Conservation (phyloP, 2,329 filamentous ascomycete species). For the Mariannaea sp. region DNA sequence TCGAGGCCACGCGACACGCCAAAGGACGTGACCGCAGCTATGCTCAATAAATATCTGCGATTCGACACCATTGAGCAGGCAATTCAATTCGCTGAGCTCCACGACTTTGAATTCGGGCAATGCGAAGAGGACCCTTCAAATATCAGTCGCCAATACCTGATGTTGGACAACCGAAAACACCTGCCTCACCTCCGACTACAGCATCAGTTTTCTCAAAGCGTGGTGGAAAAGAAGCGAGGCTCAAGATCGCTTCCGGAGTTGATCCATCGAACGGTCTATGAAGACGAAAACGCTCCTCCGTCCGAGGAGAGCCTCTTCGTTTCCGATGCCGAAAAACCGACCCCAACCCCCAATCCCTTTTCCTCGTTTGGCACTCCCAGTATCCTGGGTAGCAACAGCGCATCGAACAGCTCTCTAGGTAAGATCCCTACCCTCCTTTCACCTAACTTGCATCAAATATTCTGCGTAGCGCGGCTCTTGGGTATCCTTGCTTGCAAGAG, state of each 20-base stretch:
- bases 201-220: constrained; percentile 58
- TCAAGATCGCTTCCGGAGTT: constrained; percentile 56
- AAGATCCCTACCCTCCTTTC: constrained; percentile 26
- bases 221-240: constrained; percentile 66
- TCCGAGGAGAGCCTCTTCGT: constrained; percentile 41
- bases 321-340: constrained; percentile 18
- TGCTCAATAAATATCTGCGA: constrained; percentile 61
- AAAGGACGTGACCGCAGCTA: constrained; percentile 62
- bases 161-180: constrained; percentile 50
- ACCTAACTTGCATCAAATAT: constrained; percentile 33
- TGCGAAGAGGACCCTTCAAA: constrained; percentile 44
- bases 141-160: constrained; percentile 46
- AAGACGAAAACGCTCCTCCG: constrained; percentile 37
- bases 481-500: constrained; percentile 16
- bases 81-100: constrained; percentile 65
- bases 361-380: constrained; percentile 18
- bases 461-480: constrained; percentile 28
- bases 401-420: constrained; percentile 31
- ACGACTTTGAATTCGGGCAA: constrained; percentile 57
- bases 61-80: constrained; percentile 73
- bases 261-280: constrained; percentile 60
- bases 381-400: constrained; percentile 13
- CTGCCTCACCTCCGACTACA: constrained; percentile 56
- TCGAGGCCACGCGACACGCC: constrained; percentile 61
- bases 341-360: constrained; percentile 21